Evolutionary conservation across 2,329 filamentous ascomycete genomes (phyloP), one percentile per base, ranked within the genome.

Genomic region (Neophaeococcomyces aloes): DNA sequence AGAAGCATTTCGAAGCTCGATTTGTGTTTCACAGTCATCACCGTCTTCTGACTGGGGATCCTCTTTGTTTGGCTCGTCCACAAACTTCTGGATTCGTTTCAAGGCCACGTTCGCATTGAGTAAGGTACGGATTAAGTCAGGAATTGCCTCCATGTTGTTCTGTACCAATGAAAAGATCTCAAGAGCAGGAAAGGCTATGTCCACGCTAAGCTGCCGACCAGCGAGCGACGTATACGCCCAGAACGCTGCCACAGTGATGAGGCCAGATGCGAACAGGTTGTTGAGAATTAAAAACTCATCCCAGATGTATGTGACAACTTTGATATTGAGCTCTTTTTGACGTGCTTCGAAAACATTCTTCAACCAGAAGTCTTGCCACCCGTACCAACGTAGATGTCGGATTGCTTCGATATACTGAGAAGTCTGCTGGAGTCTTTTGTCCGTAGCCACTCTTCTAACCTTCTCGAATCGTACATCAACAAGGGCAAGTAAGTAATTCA

Each of bases 381-480:
- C 82, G 56, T 88, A 87, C 81, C 81, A 87, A 29, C 83, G 75
- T 17, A 87, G 65, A 57, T 89, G 84, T 3, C 86, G 76, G 44
- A 91, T 86, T 0, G 84, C 80, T 60, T 93, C 86, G 40, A 94
- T 83, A 47, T 93, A 91, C 56, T 94, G 86, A 2, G 82, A 81
- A 1, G 86, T 85, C 4, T 83, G 76, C 56, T 94, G 83, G 0
- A 93, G 72, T 52, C 88, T 83, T 18, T 71, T 67, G 58, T 94
- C 87, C 0, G 86, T 88, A 2, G 83, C 79, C 0, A 70, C 66
- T 35, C 87, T 75, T n/a, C 86, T 77, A 18, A 74, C 70, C 44
- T 75, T 74, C 58, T 94, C 86, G 57, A 81, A 80, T 17, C 70
- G 67, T 11, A 93, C 68, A 14, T 88, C 67, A 1, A 72, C 64